phyloP scores from a whole-genome alignment of 1,284 basidiomycete species.

The Hypsizygus ulmarius region DNA sequence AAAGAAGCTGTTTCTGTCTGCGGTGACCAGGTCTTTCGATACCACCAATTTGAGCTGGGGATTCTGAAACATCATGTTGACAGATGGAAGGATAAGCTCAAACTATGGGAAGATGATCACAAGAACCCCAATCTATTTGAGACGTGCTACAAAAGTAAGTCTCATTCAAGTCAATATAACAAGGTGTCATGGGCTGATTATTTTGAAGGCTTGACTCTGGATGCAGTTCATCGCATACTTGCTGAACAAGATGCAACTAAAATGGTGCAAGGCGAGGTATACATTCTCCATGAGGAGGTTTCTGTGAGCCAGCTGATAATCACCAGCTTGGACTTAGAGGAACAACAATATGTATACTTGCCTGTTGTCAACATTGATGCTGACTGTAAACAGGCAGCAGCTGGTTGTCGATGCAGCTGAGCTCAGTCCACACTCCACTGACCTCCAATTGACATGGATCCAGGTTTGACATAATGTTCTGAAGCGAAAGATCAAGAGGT shows the following conservation, averaged over 20 bases:
- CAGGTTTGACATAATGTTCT: constrained; percentile 14
- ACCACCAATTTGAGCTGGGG: constrained; percentile 12
- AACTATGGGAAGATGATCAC: constrained; percentile 18
- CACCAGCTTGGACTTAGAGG: constrained; percentile 18
- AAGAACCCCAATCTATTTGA: constrained; percentile 17
- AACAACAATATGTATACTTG: constrained; percentile 15
- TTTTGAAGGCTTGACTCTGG: constrained; percentile 5
- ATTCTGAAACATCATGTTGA: neutral
- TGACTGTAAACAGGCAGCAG: constrained; percentile 1
- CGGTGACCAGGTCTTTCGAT: constrained; percentile 5
- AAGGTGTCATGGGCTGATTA: neutral
- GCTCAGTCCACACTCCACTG: constrained; percentile 13
- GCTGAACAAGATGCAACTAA: constrained; percentile 10
- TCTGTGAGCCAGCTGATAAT: constrained; percentile 9
- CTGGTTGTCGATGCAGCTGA: constrained; percentile 1
- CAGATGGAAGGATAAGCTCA: constrained; percentile 13
- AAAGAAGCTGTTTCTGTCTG: constrained; percentile 12
- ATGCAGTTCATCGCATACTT: constrained; percentile 6
- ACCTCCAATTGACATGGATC: constrained; percentile 8
- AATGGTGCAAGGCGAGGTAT: constrained; percentile 2
- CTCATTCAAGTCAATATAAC: neutral
- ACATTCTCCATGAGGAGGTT: constrained; percentile 6
- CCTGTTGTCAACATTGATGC: neutral
- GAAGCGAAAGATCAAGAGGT: constrained; percentile 10
- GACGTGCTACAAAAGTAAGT: constrained; percentile 6